Base-by-base conservation (phyloP, 257 asterid species). In the Scutellaria minor region DNA sequence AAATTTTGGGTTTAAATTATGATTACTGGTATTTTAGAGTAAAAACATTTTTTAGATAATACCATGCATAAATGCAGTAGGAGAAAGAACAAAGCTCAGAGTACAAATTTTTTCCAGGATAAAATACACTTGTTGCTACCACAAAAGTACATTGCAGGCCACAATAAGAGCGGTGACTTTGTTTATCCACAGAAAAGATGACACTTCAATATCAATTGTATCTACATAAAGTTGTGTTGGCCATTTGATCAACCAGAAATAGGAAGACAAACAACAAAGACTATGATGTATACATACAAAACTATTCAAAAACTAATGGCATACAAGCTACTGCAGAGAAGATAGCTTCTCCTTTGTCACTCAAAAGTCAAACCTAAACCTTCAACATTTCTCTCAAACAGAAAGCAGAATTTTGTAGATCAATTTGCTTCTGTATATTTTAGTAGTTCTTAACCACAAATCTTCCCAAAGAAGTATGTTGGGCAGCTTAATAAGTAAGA, bases 331-430 rank as follows among this genome's bases (percentile, higher is more conserved):
- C 37, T 51, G 72, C 61, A 46, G 42, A 24, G 20, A 72, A 50
- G 22, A 57, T 7, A 8, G 11, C 27, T 41, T 50, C 68, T 47
- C 27, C 62, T 35, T 9, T 46, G 46, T 22, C 35, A 12, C 61
- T 31, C 50, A 35, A 2, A 14, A 12, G 52, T 31, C 50, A 35
- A 2, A 14, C 50, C 39, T 9, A 47, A 35, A n/a, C 69, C 10
- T 22, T 70, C 47, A 50, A 47, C 7, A 4, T 27, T 70, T 24
- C 75, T 56, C 31, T 70, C 65, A 48, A 60, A 44, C 61, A 48
- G 53, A 55, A 20, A 51, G 45, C 63, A 72, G 39, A 72, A 48
- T 14, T 18, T 58, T 2, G 44, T 35, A 70, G 50, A 58, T 6
- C 44, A 42, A 59, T 27, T 58, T n/a, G 35, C 46, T 52, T 18